Evolutionary conservation across 345 rosid species (phyloP).

Genomic region (Raphanus sativus): DNA sequence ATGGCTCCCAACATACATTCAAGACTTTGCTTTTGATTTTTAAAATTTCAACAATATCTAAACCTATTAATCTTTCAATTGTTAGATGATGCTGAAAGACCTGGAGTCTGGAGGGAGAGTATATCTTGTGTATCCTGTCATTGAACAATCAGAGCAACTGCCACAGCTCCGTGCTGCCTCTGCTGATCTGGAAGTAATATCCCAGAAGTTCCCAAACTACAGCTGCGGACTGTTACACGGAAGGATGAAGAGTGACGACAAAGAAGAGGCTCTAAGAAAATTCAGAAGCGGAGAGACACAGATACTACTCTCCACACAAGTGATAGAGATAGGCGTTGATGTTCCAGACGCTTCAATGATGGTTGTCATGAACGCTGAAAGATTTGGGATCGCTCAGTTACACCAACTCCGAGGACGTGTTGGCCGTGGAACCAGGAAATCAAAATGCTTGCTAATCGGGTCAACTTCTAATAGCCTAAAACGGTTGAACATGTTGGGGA

Average conservation of each 20-base stretch:
- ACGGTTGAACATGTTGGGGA: conserved; percentile 77
- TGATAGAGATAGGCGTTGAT: conserved; percentile 93
- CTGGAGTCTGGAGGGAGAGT: conserved; percentile 73
- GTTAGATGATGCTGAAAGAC: conserved; percentile 85
- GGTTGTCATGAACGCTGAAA: conserved; percentile 97
- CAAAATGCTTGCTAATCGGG: conserved; percentile 72
- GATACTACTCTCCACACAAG: conserved; percentile 84
- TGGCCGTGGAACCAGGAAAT: conserved; percentile 74
- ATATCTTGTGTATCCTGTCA: conserved; percentile 82
- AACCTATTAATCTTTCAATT: conserved; percentile 15
- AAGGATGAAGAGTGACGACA: conserved; percentile 82
- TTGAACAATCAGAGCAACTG: conserved; percentile 88
- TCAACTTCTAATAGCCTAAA: conserved; percentile 56
- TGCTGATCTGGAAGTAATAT: conserved; percentile 65
- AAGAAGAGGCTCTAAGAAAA: conserved; percentile 68
- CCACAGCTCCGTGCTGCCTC: conserved; percentile 95
- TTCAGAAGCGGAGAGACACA: conserved; percentile 84
- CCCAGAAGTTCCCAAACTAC: conserved; percentile 55
- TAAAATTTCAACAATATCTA: background rate
- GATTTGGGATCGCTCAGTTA: conserved; percentile 92
- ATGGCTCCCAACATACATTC: background rate
- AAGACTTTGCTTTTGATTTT: conserved; percentile 13
- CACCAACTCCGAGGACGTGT: conserved; percentile 97
- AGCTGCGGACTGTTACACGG: conserved; percentile 91
- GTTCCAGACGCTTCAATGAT: conserved; percentile 98